Conservation (phyloP, 2,329 filamentous ascomycete genomes). For the Alternaria novae-zelandiae region DNA sequence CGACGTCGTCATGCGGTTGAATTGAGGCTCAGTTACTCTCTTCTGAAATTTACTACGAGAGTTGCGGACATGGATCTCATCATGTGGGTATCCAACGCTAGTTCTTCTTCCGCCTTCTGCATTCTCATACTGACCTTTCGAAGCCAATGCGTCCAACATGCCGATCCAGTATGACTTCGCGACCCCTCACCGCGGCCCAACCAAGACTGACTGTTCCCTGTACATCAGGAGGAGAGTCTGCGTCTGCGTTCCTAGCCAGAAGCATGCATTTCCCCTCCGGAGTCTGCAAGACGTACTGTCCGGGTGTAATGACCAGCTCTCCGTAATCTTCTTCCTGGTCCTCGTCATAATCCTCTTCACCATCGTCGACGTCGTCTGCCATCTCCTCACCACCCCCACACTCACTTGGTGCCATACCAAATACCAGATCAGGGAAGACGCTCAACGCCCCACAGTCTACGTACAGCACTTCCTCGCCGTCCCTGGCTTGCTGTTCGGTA, state of each 20-base stretch:
- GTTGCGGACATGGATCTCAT: neutral
- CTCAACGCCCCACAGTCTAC: slow-evolving; percentile 18
- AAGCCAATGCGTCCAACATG: slow-evolving; percentile 16
- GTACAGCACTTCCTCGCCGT: neutral
- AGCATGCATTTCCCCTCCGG: slow-evolving; percentile 19
- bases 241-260: slow-evolving; percentile 13
- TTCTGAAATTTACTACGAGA: neutral
- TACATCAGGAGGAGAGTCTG: neutral
- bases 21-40: no score
- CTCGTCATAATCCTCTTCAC: slow-evolving; percentile 8
- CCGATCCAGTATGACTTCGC: slow-evolving; percentile 22
- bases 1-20: no score
- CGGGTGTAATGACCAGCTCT: slow-evolving; percentile 19
- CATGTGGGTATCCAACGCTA: neutral
- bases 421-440: slow-evolving; percentile 24
- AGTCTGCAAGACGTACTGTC: slow-evolving; percentile 22
- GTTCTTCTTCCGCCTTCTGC: neutral
- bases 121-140: neutral
- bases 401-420: slow-evolving; percentile 9
- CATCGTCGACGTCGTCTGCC: neutral
- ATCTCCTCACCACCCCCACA: slow-evolving; percentile 5
- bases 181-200: slow-evolving; percentile 27
- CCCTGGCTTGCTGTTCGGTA: neutral
- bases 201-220: slow-evolving; percentile 12
- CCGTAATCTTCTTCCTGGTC: neutral